phyloP scores from a whole-genome alignment of 2,329 filamentous ascomycete species.

The Fusarium transvaalense region DNA sequence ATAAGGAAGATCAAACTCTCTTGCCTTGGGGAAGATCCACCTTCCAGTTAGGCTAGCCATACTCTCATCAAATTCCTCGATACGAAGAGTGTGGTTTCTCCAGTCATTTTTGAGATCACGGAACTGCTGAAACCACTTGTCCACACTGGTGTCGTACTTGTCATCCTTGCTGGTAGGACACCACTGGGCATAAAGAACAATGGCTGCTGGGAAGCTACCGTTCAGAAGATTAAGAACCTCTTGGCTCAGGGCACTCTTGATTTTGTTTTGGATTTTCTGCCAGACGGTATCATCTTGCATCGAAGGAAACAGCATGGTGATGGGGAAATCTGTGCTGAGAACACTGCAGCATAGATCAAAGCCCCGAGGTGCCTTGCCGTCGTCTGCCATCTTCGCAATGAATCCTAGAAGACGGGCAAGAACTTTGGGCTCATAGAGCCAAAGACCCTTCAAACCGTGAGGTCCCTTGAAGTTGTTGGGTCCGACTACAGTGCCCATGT shows the following conservation, averaged over 20 bases:
- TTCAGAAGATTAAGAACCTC: conserved; percentile 54
- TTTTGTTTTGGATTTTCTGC: conserved; percentile 50
- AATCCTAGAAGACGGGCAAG: conserved; percentile 56
- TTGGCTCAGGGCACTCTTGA: conserved; percentile 53
- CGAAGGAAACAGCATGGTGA: conserved; percentile 54
- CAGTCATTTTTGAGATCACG: conserved; percentile 51
- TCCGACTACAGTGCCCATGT: conserved; percentile 49
- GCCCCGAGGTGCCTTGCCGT: conserved; percentile 58
- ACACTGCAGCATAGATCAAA: conserved; percentile 63
- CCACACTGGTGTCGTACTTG: conserved; percentile 50
- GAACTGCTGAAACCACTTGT: conserved; percentile 58
- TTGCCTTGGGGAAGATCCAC: conserved; percentile 61
- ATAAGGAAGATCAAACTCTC: conserved; percentile 63
- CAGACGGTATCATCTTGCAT: conserved; percentile 47
- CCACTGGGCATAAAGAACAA: conserved; percentile 64
- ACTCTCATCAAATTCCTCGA: conserved; percentile 54
- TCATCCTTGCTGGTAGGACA: conserved; percentile 56
- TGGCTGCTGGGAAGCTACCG: conserved; percentile 55
- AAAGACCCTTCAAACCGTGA: conserved; percentile 55
- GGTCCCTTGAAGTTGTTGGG: conserved; percentile 38
- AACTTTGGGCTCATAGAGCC: conserved; percentile 55
- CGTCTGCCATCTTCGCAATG: conserved; percentile 60
- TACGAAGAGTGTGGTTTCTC: conserved; percentile 40
- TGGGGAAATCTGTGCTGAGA: conserved; percentile 56
- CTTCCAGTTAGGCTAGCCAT: conserved; percentile 60